These are phyloP conservation scores for Climacium dendroides DNA, from an alignment of 225 moss, liverwort and hornwort species.

Conservation along the genomic window DNA sequence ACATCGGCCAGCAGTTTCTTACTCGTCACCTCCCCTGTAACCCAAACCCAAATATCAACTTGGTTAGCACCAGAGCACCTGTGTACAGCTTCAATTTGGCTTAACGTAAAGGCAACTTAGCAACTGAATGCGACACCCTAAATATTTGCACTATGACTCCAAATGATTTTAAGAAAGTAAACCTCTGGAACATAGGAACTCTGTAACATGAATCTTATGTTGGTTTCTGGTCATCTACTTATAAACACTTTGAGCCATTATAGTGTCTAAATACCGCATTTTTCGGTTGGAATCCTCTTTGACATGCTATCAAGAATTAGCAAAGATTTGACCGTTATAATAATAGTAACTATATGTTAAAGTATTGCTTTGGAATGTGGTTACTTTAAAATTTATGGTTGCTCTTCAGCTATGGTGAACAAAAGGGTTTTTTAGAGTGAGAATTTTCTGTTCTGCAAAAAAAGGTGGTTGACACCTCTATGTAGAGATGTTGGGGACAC, in stretches of 20 bases:
- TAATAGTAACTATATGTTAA: no score
- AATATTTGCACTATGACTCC: neutral
- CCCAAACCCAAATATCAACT: neutral
- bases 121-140: neutral
- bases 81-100: neutral
- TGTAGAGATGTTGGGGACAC: neutral
- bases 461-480: neutral
- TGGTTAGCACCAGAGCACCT: neutral
- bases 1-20: slow-evolving; percentile 85
- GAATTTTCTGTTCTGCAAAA: neutral
- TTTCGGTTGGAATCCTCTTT: neutral
- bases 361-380: neutral
- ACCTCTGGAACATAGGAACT: neutral
- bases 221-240: neutral
- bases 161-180: neutral
- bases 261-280: no score
- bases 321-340: no score
- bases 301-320: neutral
- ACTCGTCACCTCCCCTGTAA: slow-evolving; percentile 80
- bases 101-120: neutral
- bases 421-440: neutral
- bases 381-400: no score
- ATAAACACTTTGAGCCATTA: neutral
- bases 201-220: neutral
- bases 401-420: neutral